Evolutionary conservation across 1,139 yeast genomes (phyloP).

Genomic region (Geotrichum bryndzae): DNA sequence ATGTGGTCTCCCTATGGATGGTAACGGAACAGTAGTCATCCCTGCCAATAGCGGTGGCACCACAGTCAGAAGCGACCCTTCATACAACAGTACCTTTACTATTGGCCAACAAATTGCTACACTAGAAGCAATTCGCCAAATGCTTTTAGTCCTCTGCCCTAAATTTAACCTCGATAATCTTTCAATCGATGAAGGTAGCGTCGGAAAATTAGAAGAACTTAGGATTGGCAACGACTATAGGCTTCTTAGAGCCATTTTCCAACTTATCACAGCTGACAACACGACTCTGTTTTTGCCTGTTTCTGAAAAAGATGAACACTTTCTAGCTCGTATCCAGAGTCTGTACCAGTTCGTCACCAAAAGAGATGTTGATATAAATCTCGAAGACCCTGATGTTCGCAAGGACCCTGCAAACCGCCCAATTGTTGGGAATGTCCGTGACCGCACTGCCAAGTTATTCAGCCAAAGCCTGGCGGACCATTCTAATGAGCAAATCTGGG

Average conservation of each 20-base stretch:
- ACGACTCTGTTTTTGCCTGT: constrained; percentile 23
- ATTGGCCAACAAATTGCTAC: constrained; percentile 28
- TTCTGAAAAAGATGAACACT: constrained; percentile 24
- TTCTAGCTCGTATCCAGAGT: constrained; percentile 20
- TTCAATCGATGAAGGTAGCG: constrained; percentile 28
- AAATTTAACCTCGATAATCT: constrained; percentile 25
- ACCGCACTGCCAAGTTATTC: not conserved
- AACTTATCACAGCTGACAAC: constrained; percentile 20
- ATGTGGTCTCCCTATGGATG: constrained; percentile 15
- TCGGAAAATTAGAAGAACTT: constrained; percentile 33
- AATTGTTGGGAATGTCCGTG: not conserved
- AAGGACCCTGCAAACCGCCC: not conserved
- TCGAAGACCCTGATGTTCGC: not conserved
- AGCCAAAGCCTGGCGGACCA: not conserved
- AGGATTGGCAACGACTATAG: constrained; percentile 34
- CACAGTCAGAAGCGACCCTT: not conserved
- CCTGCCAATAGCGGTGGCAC: constrained; percentile 10
- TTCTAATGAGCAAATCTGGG: constrained; percentile 1
- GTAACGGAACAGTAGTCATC: constrained; percentile 14
- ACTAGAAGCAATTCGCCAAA: constrained; percentile 34
- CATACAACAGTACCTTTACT: constrained; percentile 6
- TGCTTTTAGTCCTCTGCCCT: constrained; percentile 25
- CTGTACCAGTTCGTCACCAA: constrained; percentile 18
- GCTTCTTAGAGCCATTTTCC: constrained; percentile 33
- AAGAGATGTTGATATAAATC: not conserved